Conservation (phyloP, 1,284 basidiomycete species). For the Exobasidium cylindrosporum region DNA sequence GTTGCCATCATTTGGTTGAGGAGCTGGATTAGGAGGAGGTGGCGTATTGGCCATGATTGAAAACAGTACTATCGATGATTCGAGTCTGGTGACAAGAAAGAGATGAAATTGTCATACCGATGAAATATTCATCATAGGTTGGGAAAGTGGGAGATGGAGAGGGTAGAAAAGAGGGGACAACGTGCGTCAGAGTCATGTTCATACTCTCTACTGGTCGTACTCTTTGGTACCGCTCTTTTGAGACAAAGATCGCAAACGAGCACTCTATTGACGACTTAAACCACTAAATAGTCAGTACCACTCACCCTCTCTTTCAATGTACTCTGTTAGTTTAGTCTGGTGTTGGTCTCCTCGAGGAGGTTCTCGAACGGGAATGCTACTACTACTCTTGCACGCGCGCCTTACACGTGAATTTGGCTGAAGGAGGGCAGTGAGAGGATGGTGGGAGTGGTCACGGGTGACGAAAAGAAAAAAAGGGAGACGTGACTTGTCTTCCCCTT, state of each 20-base stretch:
- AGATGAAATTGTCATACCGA: too few relatives aligned
- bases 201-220: too few relatives aligned
- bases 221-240: too few relatives aligned
- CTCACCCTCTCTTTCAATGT: background rate
- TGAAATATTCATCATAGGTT: too few relatives aligned
- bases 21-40: slow-evolving; percentile 2
- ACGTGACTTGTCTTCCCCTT: background rate
- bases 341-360: background rate
- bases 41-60: slow-evolving; percentile 6
- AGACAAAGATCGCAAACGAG: too few relatives aligned
- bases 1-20: background rate
- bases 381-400: background rate
- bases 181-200: too few relatives aligned
- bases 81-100: too few relatives aligned
- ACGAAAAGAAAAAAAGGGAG: background rate
- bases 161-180: too few relatives aligned
- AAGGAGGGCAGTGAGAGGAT: background rate
- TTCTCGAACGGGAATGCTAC: too few relatives aligned
- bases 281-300: background rate
- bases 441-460: background rate
- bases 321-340: background rate
- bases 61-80: too few relatives aligned
- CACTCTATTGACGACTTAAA: too few relatives aligned
- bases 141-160: too few relatives aligned
- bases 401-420: background rate